Conservation (phyloP, 2,329 filamentous ascomycete species). For the Lachnellula occidentalis region DNA sequence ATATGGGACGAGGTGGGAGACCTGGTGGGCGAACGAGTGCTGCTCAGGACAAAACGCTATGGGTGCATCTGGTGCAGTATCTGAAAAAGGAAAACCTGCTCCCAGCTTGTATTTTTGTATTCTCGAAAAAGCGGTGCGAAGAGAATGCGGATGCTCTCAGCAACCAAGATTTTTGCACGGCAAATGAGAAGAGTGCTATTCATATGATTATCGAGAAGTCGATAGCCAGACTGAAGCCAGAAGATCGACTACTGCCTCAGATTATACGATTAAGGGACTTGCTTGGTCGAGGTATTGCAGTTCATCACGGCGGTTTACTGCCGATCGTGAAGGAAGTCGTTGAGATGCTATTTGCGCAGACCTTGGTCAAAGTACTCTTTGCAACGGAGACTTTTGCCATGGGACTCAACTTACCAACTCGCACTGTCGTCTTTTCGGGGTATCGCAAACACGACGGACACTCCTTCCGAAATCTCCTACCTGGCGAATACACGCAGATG, state of each 20-base stretch:
- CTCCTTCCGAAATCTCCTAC: slow-evolving; percentile 81
- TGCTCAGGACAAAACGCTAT: slow-evolving; percentile 91
- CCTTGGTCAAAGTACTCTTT: slow-evolving; percentile 92
- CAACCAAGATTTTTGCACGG: slow-evolving; percentile 92
- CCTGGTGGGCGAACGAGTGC: slow-evolving; percentile 82
- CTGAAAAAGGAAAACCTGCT: slow-evolving; percentile 81
- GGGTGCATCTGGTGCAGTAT: slow-evolving; percentile 92
- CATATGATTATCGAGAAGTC: slow-evolving; percentile 98
- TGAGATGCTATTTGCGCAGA: slow-evolving; percentile 92
- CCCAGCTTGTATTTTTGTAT: slow-evolving; percentile 95
- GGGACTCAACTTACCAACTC: slow-evolving; percentile 91
- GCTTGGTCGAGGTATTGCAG: slow-evolving; percentile 81
- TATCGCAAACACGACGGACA: slow-evolving; percentile 96
- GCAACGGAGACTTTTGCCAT: slow-evolving; percentile 98
- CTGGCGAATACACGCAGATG: slow-evolving; percentile 98
- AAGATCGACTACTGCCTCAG: slow-evolving; percentile 86
- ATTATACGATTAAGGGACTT: slow-evolving; percentile 84
- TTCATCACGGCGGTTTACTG: slow-evolving; percentile 89
- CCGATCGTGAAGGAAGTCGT: slow-evolving; percentile 98
- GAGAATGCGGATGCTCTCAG: slow-evolving; percentile 94
- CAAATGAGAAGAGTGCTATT: slow-evolving; percentile 89
- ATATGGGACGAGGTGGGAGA: slow-evolving; percentile 84
- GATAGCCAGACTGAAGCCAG: slow-evolving; percentile 80
- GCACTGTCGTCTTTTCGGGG: slow-evolving; percentile 95
- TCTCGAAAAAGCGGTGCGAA: slow-evolving; percentile 96